Evolutionary conservation across 1,284 basidiomycete species (phyloP).

Genomic region (Heterobasidion occidentale): DNA sequence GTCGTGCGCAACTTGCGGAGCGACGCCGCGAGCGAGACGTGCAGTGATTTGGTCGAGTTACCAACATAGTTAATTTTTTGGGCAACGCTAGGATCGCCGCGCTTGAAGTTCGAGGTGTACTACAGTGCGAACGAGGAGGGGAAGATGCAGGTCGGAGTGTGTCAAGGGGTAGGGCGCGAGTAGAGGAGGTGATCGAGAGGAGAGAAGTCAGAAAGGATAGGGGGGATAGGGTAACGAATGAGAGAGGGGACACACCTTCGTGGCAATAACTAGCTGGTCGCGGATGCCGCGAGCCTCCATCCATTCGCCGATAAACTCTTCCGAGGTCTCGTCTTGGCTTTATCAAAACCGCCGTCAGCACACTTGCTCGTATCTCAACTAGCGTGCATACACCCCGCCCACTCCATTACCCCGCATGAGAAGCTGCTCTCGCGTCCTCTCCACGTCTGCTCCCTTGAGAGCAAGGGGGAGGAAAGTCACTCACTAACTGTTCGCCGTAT

Average conservation of each 20-base stretch:
- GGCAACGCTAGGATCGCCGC: slow-evolving; percentile 8
- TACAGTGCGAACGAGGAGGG: slow-evolving; percentile 25
- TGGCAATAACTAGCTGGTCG: slow-evolving; percentile 38
- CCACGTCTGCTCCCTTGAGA: too few relatives aligned
- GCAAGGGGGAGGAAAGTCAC: neutral
- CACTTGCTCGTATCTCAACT: too few relatives aligned
- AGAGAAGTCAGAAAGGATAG: too few relatives aligned
- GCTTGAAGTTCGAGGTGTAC: slow-evolving; percentile 21
- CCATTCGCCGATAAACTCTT: slow-evolving; percentile 40
- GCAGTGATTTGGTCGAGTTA: slow-evolving; percentile 19
- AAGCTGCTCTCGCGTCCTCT: too few relatives aligned
- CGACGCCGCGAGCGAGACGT: slow-evolving; percentile 18
- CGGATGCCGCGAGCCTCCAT: slow-evolving; percentile 30
- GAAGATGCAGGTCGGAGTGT: slow-evolving; percentile 16
- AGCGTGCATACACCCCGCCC: too few relatives aligned
- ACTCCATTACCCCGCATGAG: too few relatives aligned
- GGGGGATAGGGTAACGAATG: neutral
- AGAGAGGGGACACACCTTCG: slow-evolving; percentile 23
- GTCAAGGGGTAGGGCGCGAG: too few relatives aligned
- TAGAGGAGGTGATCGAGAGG: too few relatives aligned
- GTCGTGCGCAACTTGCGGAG: slow-evolving; percentile 22
- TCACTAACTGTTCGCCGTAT: slow-evolving; percentile 6
- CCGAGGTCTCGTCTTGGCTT: slow-evolving; percentile 29
- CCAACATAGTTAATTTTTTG: slow-evolving; percentile 22
- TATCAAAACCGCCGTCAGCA: neutral